Base-by-base conservation (phyloP, 2,329 filamentous ascomycete species). In the Davidsoniella australis region DNA sequence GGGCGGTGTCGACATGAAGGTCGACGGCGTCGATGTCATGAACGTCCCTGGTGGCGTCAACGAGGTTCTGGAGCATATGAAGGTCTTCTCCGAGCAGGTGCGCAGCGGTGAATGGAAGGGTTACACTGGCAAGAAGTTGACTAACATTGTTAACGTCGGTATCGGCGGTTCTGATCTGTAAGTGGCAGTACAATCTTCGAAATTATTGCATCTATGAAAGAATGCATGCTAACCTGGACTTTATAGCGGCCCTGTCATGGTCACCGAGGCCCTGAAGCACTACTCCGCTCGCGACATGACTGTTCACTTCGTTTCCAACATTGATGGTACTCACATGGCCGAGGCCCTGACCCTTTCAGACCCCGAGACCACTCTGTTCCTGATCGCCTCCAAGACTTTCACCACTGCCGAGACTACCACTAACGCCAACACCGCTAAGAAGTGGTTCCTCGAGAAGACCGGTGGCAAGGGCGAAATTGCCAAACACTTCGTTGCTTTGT, bases 291-390 rank as follows among this genome's bases (percentile, higher is more conserved):
- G 80, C 54, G 80, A 82, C 66, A 76, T 87, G 70, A 95, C 80
- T 56, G 76, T 96, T 42, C 89, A 96, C 75, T 98, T 98, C 61
- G 91, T 98, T 58, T 96, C 89, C 71, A 98, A 98, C 76, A 96
- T 98, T 63, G 91, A 98, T 64, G 91, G 91, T 57, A 98, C 91
- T 49, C 91, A 98, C 71, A 86, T 96, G 64, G 85, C 87, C 44
- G 91, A 98, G 70, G 88, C 91, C 46, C 77, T 96, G 54, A 81
- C 78, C 62, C 69, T 80, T 59, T 94, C 89, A 7, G 80, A 98
- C 65, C 89, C 89, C 45, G 91, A 98, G 72, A 95, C 89, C 44
- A 95, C 91, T n/a, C 82, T 98, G 56, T 96, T 98, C 81, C 76
- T 98, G 58, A 78, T 98, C 58, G 91, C 91, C 51, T 96, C 89